Conservation (phyloP, 331 rosid genomes). For the Cydonia oblonga region DNA sequence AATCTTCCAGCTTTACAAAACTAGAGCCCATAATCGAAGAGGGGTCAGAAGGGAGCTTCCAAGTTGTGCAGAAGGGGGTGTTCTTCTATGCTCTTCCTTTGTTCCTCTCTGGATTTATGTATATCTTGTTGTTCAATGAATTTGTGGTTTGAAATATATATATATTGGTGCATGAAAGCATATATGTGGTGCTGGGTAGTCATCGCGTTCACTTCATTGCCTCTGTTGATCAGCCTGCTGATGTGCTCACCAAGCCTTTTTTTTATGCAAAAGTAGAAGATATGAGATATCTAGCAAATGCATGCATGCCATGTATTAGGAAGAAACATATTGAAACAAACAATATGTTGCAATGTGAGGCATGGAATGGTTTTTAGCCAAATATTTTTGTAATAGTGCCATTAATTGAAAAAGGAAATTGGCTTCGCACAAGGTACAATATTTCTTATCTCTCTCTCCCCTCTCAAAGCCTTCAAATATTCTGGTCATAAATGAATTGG, state of each 20-base stretch:
- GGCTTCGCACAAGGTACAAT: background rate
- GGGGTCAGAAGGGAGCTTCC: slow-evolving; percentile 2
- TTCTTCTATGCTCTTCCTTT: slow-evolving; percentile 6
- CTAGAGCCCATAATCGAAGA: slow-evolving; percentile 38
- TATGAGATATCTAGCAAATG: background rate
- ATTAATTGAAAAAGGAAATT: background rate
- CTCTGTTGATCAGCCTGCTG: too few relatives aligned
- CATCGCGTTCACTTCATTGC: too few relatives aligned
- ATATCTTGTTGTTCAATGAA: slow-evolving; percentile 3
- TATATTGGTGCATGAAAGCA: background rate
- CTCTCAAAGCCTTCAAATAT: background rate
- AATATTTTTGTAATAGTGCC: background rate
- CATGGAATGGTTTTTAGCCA: background rate
- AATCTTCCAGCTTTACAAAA: slow-evolving; percentile 9
- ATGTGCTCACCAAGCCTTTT: too few relatives aligned
- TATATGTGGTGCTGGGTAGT: background rate
- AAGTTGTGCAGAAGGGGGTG: slow-evolving; percentile 3
- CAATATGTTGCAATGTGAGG: background rate
- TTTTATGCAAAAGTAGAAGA: background rate
- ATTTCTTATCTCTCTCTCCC: background rate
- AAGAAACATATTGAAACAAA: background rate
- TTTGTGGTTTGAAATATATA: background rate
- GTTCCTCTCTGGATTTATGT: slow-evolving; percentile 7
- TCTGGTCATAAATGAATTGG: background rate
- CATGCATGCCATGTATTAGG: background rate